A percentile compares a stretch with the other conserved stretches of the same genome.
Conservation (phyloP, 306 rosid species). For the Trifolium pratense region DNA sequence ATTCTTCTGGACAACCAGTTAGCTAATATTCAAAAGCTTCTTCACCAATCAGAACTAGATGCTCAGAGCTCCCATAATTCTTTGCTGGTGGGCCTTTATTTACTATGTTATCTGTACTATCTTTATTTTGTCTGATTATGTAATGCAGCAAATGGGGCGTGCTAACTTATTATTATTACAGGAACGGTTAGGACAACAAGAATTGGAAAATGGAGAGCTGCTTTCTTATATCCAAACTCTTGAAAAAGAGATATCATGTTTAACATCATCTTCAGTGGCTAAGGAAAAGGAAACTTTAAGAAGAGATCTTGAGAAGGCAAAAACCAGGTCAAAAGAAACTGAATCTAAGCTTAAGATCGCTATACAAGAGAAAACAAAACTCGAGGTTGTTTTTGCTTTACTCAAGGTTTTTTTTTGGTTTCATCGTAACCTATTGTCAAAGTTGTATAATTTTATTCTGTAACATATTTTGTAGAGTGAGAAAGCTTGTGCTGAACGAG, state of each 20-base stretch:
- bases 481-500: conserved; percentile 78
- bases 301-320: conserved; percentile 83
- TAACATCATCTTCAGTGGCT: conserved; percentile 67
- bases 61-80: conserved; percentile 59
- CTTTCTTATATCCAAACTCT: conserved; percentile 66
- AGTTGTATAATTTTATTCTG: conserved; percentile 31
- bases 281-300: conserved; percentile 78
- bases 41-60: conserved; percentile 58
- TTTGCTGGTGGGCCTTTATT: conserved; percentile 54
- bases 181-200: conserved; percentile 62
- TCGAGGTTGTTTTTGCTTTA: conserved; percentile 65
- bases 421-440: conserved; percentile 31
- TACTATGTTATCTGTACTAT: conserved; percentile 29
- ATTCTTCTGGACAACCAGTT: conserved; percentile 58
- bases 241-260: conserved; percentile 66
- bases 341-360: conserved; percentile 85
- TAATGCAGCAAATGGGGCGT: conserved; percentile 2
- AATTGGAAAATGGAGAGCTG: conserved; percentile 63
- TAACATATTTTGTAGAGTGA: conserved; percentile 65
- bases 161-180: conserved; percentile 41
- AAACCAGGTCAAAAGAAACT: conserved; percentile 70
- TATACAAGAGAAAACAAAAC: conserved; percentile 85
- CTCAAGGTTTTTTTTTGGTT: conserved; percentile 34
- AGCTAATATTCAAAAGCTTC: conserved; percentile 66
- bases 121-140: conserved; percentile 27